Conservation (phyloP, 345 rosid genomes). For the Lepidium aucheri region DNA sequence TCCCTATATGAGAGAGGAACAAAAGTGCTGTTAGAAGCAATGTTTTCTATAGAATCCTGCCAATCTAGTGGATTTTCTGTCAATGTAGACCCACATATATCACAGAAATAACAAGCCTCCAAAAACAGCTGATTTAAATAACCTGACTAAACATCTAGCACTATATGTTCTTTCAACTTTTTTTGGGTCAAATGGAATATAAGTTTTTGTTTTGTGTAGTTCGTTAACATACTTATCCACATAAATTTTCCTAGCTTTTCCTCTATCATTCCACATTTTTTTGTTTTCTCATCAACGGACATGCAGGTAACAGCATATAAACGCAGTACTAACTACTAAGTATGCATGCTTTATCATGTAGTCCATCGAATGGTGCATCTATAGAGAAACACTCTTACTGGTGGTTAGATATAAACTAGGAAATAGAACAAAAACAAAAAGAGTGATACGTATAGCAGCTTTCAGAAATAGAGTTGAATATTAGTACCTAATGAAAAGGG, state of each 20-base stretch:
- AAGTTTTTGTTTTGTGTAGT: neutral
- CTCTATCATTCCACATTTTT: neutral
- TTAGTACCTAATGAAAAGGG: conserved; percentile 79
- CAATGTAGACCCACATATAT: neutral
- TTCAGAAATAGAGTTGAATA: neutral
- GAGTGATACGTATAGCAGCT: neutral
- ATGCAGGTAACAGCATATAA: neutral
- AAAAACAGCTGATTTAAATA: neutral
- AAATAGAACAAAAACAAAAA: neutral
- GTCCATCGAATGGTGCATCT: neutral
- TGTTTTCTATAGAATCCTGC: neutral
- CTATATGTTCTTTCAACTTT: neutral
- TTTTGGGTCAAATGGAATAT: neutral
- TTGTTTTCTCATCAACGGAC: neutral
- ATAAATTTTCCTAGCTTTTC: neutral
- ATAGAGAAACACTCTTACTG: neutral
- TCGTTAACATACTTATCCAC: neutral
- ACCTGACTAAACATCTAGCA: neutral
- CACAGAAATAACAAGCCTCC: neutral
- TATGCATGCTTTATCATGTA: neutral
- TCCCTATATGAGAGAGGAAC: conserved; percentile 39
- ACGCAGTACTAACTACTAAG: neutral
- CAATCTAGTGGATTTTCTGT: neutral
- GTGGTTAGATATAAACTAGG: neutral
- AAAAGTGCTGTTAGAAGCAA: conserved; percentile 3